Evolutionary conservation across 2,329 filamentous ascomycete genomes (phyloP), one percentile per base, ranked within the genome.

Genomic region (Colletotrichum sp.): DNA sequence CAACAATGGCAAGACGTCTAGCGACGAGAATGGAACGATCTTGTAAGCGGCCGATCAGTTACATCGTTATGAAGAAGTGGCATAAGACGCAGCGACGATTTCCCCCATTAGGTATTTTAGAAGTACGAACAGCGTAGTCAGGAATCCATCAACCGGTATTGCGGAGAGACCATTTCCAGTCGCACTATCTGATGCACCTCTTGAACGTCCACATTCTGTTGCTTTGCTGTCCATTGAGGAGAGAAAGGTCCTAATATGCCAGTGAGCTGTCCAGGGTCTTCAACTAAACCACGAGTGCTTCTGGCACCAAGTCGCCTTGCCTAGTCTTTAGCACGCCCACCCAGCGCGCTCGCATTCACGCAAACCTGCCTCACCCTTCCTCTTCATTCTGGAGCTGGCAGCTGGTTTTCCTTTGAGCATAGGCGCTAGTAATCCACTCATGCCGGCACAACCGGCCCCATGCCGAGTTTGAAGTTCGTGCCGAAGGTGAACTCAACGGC

Each of bases 201-300:
- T 48, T 1, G 10, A 21, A 48, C 10, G 10, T 21, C 3, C 4
- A 1, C 10, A 13, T 13, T 6, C 6, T 21, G 18, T 21, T 21
- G 10, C n/a, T 48, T 21, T 48, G 43, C 43, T 48, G n/a, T 48
- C n/a, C n/a, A 48, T 2, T 21, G 1, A 7, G 43, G 5, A 1
- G 43, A 48, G 10, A 48, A 48, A 21, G 5, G 18, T 48, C 6
- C 18, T n/a, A 21, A 7, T 21, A 21, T 48, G 8, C 5, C 0
- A 6, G 8, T 43, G 0, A 6, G 5, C 3, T 18, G 38, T 18
- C 8, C 16, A n/a, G 8, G 5, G 8, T 43, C 2, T 18, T 0
- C 16, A 43, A 10, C 5, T 1, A 4, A 43, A 10, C 36, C 7
- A 3, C 5, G 16, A 5, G 16, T 18, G 16, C 5, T 18, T 18